Conservation (phyloP, 768 basidiomycete species). For the Serendipita vermifera region DNA sequence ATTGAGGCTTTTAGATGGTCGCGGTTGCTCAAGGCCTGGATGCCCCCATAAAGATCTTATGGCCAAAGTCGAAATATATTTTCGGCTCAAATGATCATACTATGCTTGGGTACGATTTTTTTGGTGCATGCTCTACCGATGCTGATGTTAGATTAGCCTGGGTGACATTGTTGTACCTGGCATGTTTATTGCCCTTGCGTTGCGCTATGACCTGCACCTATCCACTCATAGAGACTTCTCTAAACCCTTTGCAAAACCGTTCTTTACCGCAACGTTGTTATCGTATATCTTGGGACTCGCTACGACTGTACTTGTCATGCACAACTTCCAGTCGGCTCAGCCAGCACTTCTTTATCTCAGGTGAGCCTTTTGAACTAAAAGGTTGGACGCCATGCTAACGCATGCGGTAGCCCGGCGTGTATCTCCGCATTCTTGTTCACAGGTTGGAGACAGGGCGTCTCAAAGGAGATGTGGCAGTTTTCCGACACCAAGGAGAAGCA, state of each 20-base stretch:
- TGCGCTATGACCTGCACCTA: slow-evolving; percentile 68
- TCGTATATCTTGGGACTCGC: slow-evolving; percentile 66
- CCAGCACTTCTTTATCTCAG: slow-evolving; percentile 89
- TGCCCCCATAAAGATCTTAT: slow-evolving; percentile 85
- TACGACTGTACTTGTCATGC: slow-evolving; percentile 78
- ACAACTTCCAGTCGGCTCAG: slow-evolving; percentile 59
- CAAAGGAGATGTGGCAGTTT: slow-evolving; percentile 8
- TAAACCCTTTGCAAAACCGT: slow-evolving; percentile 47
- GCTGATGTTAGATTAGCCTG: slow-evolving; percentile 31
- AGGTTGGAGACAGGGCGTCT: slow-evolving; percentile 1
- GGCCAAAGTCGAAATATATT: slow-evolving; percentile 54
- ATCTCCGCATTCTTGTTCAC: slow-evolving; percentile 7
- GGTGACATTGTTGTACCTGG: slow-evolving; percentile 70
- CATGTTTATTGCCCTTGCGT: slow-evolving; percentile 65
- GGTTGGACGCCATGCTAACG: slow-evolving; percentile 18
- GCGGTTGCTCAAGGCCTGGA: slow-evolving; percentile 83
- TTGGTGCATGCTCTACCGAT: neutral
- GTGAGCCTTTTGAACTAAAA: slow-evolving; percentile 26
- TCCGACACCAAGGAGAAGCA: slow-evolving; percentile 13
- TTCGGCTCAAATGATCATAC: slow-evolving; percentile 49
- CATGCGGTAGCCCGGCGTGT: neutral
- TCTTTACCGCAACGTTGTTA: slow-evolving; percentile 54
- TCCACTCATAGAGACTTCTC: slow-evolving; percentile 22
- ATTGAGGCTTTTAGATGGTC: slow-evolving; percentile 52
- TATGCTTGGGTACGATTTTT: slow-evolving; percentile 50